These are phyloP conservation scores for Aspergillus awamori DNA, from an alignment of 2,329 filamentous ascomycete species.

Conservation along the genomic window DNA sequence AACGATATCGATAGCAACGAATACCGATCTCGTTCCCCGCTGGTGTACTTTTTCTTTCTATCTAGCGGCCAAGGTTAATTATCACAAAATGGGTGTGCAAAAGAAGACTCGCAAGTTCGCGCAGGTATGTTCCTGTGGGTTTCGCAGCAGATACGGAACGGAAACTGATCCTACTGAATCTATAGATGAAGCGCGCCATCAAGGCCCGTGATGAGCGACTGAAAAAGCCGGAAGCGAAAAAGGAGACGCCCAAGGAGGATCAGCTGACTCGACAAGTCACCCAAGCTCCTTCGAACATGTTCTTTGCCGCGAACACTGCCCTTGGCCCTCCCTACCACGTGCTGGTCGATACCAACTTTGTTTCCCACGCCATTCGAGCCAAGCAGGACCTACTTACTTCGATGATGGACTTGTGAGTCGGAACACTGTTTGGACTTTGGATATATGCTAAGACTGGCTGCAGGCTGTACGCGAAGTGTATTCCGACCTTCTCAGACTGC, in stretches of 20 bases:
- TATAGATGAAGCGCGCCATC: constrained; percentile 28
- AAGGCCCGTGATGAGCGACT: constrained; percentile 26
- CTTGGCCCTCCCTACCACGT: constrained; percentile 81
- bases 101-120: constrained; percentile 95
- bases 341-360: constrained; percentile 86
- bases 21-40: neutral
- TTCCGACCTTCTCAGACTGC: constrained; percentile 82
- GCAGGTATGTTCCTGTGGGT: constrained; percentile 61
- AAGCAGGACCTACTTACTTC: constrained; percentile 86
- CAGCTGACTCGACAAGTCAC: constrained; percentile 22
- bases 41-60: no score
- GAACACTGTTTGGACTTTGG: neutral
- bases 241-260: constrained; percentile 21
- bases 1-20: neutral
- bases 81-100: constrained; percentile 73
- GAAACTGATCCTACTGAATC: neutral
- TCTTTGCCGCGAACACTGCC: constrained; percentile 86
- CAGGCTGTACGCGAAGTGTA: constrained; percentile 84
- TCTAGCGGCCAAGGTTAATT: neutral
- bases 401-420: constrained; percentile 73
- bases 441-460: constrained; percentile 9
- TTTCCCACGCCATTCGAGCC: constrained; percentile 85
- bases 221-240: constrained; percentile 19
- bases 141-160: constrained; percentile 58
- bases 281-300: constrained; percentile 74